Evolutionary conservation across 2,329 filamentous ascomycete species (phyloP), one percentile per base, ranked within the genome.

Genomic region (Talaromyces sp.): DNA sequence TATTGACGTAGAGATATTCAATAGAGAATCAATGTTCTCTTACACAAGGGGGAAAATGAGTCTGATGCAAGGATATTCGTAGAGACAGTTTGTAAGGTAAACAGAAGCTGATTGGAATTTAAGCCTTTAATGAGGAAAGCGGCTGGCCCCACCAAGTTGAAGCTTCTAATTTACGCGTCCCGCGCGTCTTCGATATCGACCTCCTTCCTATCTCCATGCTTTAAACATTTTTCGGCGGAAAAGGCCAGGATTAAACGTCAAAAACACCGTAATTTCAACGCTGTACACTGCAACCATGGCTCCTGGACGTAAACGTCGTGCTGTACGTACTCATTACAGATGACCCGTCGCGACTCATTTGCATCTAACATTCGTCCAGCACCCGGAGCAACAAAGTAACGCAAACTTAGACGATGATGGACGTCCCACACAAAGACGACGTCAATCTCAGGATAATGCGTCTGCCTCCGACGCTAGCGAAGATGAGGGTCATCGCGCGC

Each of bases 401-500:
- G 80, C 43, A 15, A 39, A 59, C 13, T 39, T 43, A 33, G 62
- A 59, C n/a, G 52, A 64, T 27, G 54, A 52, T 19, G 39, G 39
- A 27, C 39, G 43, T 1, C 50, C 64, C 19, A 15, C 57, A 47
- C 63, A 62, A 41, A 59, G 64, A 13, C 64, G 60, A 11, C 64
- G 64, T 50, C 56, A 62, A 31, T 60, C 66, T 2, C 37, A 57
- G 22, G 52, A 68, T 19, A 63, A 61, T 22, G 17, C 33, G 27
- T 56, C 67, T 17, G 67, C 65, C 62, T 68, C 67, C 22, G 65
- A 68, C 25, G 67, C 67, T 19, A 62, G 58, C 22, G 64, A 59
- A 31, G 67, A 67, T 47, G 68, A 70, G 22, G 67, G 54, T 15
- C 67, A 67, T n/a, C 70, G 69, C 45, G 70, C 73, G 2, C 73